Evolutionary conservation across 257 asterid genomes (phyloP).

Genomic region (Cordia subcordata): DNA sequence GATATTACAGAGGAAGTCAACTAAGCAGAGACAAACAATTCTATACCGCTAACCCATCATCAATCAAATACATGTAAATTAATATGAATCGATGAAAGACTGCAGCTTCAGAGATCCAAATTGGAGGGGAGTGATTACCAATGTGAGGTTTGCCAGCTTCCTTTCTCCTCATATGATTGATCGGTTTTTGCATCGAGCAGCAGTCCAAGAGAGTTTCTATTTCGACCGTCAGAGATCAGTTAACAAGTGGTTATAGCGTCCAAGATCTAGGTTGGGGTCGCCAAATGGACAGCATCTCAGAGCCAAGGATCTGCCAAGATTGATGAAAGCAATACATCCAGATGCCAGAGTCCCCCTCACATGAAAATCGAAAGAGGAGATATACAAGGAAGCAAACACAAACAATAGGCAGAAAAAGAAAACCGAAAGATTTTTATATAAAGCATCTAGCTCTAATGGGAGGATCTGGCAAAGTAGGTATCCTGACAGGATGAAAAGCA

Average conservation of each 20-base stretch:
- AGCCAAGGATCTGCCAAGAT: conserved; percentile 9
- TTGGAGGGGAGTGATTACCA: too few relatives aligned
- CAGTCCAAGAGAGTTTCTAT: background rate
- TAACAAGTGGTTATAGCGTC: conserved; percentile 5
- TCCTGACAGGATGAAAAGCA: conserved; percentile 9
- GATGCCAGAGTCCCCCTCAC: conserved; percentile 8
- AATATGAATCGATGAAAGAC: too few relatives aligned
- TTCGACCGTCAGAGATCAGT: background rate
- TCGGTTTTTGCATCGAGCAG: background rate
- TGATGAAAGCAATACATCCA: conserved; percentile 5
- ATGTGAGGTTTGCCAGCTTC: too few relatives aligned
- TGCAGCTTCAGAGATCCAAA: too few relatives aligned
- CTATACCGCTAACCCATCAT: too few relatives aligned
- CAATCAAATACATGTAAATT: too few relatives aligned
- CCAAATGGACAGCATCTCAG: background rate
- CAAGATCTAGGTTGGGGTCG: too few relatives aligned
- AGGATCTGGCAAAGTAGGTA: conserved; percentile 5
- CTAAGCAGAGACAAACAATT: too few relatives aligned
- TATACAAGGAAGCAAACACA: conserved; percentile 7
- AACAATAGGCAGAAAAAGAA: background rate
- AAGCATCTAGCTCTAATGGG: conserved; percentile 11
- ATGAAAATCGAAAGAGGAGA: conserved; percentile 8
- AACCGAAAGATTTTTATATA: conserved; percentile 12
- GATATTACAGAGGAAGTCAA: too few relatives aligned
- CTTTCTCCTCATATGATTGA: too few relatives aligned